Percentiles rank a stretch among this genome's conserved stretches.
Evolutionary conservation across 805 yeast species (phyloP).

Genomic region (Candida tibetensis): DNA sequence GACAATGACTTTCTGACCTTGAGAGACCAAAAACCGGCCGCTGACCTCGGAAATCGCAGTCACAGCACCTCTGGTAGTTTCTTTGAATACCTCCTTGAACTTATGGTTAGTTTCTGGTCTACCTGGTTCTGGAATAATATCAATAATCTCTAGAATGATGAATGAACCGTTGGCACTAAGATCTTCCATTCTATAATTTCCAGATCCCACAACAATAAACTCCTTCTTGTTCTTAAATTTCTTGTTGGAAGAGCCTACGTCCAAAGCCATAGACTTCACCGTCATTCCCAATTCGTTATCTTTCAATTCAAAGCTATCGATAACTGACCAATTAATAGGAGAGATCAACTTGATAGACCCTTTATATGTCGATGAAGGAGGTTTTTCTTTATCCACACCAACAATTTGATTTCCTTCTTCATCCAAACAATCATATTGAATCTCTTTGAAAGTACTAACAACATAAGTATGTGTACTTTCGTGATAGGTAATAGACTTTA

Average conservation of each 20-base stretch:
- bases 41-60: constrained; percentile 73
- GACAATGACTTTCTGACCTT: constrained; percentile 79
- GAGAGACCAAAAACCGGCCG: constrained; percentile 80
- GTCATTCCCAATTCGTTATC: constrained; percentile 65
- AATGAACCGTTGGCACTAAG: constrained; percentile 75
- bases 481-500: constrained; percentile 68
- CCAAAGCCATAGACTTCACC: constrained; percentile 52
- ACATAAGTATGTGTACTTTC: constrained; percentile 60
- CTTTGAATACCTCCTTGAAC: constrained; percentile 68
- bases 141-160: constrained; percentile 69
- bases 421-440: constrained; percentile 63
- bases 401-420: constrained; percentile 68
- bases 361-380: constrained; percentile 55
- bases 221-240: constrained; percentile 55
- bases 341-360: constrained; percentile 66
- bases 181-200: constrained; percentile 75
- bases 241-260: constrained; percentile 42
- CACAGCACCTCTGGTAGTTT: constrained; percentile 80
- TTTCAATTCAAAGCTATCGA: constrained; percentile 64
- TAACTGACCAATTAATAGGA: constrained; percentile 71
- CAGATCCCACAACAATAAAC: constrained; percentile 75
- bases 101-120: constrained; percentile 80
- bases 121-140: constrained; percentile 86
- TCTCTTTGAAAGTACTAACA: constrained; percentile 56
- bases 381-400: constrained; percentile 51